phyloP scores from a whole-genome alignment of 768 basidiomycete genomes.

The Boletus tylopilopsis region DNA sequence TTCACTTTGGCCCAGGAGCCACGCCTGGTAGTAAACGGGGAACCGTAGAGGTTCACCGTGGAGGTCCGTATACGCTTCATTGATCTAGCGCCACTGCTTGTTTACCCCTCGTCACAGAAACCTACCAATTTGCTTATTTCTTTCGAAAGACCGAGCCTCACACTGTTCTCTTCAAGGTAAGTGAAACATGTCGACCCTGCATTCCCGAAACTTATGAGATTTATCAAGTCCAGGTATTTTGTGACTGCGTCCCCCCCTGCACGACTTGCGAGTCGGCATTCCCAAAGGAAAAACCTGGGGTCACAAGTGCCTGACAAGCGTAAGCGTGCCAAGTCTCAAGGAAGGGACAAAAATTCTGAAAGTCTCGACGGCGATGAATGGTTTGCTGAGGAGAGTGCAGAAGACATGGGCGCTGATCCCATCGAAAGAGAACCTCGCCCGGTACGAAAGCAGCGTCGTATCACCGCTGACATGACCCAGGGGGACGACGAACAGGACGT shows the following conservation, averaged over 20 bases:
- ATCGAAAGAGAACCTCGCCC: conserved; percentile 22
- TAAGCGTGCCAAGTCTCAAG: conserved; percentile 40
- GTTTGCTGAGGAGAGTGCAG: conserved; percentile 17
- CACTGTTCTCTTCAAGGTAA: conserved; percentile 79
- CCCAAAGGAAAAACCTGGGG: conserved; percentile 22
- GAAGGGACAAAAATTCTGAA: conserved; percentile 29
- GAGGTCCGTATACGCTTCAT: conserved; percentile 45
- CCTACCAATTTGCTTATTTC: conserved; percentile 91
- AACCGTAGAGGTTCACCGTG: conserved; percentile 79
- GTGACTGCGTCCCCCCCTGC: conserved; percentile 26
- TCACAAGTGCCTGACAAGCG: conserved; percentile 7
- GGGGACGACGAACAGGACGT: conserved; percentile 22
- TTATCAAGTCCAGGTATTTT: conserved; percentile 40
- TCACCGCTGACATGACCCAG: conserved; percentile 22
- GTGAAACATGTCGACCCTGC: background rate
- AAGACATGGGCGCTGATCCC: conserved; percentile 9
- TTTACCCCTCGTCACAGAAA: conserved; percentile 44
- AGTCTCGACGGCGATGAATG: conserved; percentile 26
- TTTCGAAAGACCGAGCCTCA: conserved; percentile 80
- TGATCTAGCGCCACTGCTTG: background rate
- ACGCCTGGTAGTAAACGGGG: conserved; percentile 55
- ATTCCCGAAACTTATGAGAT: background rate
- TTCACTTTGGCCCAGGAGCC: conserved; percentile 37
- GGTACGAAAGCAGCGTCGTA: conserved; percentile 30
- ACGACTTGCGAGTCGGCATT: background rate